Base-by-base conservation (phyloP, 345 rosid species). In the Acer campestre region DNA sequence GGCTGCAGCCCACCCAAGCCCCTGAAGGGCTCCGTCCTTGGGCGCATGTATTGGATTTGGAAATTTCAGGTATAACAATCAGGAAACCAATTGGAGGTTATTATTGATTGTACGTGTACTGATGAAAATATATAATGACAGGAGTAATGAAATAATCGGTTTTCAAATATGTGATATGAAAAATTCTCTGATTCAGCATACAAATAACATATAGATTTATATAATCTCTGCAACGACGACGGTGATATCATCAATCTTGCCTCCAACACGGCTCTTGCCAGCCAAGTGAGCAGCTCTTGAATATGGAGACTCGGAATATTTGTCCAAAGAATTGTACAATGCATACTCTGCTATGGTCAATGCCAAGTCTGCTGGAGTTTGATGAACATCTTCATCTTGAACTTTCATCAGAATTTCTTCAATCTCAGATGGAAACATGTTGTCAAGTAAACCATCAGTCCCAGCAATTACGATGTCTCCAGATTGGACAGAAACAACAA, bases 391-490 rank as follows among this genome's bases (percentile, higher is more conserved):
- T 9, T 2, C n/a, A 17, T 53, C 73, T 35, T 46, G 61, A 2
- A 23, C n/a, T 12, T 14, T 11, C 5, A 12, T 10, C 38, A 83
- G 44, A 18, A 80, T 73, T 17, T 29, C 53, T 62, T 31, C 35
- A 31, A 31, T 31, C 35, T 31, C 35, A 31, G 35, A 31, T 31
- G 13, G 35, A 31, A 31, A 31, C 4, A 31, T 31, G 35, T 31
- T 31, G 35, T 31, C 5, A 31, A 31, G 35, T 72, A 80, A 49
- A 4, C 86, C 83, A 51, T 83, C 86, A 1, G 79, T 69, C 0
- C 83, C 86, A 1, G 72, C 77, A n/a, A 83, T 77, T 1, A 80
- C 27, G 38, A 83, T 10, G 22, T 80, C 86, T 62, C 81, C 81
- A 5, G 40, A 40, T 56, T 73, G 71, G 1, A 83, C 77, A 0